Evolutionary conservation across 257 asterid genomes (phyloP).

Genomic region (Craterostigma plantagineum): DNA sequence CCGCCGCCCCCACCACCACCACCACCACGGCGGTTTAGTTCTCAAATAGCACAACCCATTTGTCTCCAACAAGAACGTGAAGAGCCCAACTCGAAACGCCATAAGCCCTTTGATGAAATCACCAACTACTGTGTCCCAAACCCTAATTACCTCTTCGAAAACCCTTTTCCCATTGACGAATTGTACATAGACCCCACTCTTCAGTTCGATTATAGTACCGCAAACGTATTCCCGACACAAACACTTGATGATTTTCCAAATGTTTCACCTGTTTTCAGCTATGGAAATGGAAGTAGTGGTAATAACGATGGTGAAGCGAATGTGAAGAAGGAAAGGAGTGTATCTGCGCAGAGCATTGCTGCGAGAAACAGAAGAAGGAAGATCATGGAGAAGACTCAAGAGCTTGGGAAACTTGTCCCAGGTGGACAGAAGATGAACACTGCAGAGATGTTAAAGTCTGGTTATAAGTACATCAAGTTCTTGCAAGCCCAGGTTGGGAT

Average conservation of each 20-base stretch:
- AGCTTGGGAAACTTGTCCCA: slow-evolving; percentile 73
- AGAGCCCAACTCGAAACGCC: no score
- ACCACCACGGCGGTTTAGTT: no score
- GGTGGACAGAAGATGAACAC: slow-evolving; percentile 85
- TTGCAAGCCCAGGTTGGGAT: slow-evolving; percentile 60
- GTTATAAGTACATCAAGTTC: slow-evolving; percentile 51
- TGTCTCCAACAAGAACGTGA: no score
- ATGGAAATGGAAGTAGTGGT: slow-evolving; percentile 9
- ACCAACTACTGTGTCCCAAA: no score
- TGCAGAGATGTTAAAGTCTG: slow-evolving; percentile 80
- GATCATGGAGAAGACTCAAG: slow-evolving; percentile 70
- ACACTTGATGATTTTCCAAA: slow-evolving; percentile 7
- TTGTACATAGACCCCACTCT: no score
- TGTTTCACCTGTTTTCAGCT: slow-evolving; percentile 12
- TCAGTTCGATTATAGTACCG: no score
- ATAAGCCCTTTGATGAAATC: no score
- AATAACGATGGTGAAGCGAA: neutral
- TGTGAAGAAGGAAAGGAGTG: slow-evolving; percentile 14
- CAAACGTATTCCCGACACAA: no score
- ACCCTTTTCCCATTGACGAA: no score
- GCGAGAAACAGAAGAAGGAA: slow-evolving; percentile 77
- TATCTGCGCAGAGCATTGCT: slow-evolving; percentile 70
- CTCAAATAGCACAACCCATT: no score
- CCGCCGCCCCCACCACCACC: no score
- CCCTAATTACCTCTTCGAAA: no score